Base-by-base conservation (phyloP, 208 protist species). In the Crithidia mellificae region DNA sequence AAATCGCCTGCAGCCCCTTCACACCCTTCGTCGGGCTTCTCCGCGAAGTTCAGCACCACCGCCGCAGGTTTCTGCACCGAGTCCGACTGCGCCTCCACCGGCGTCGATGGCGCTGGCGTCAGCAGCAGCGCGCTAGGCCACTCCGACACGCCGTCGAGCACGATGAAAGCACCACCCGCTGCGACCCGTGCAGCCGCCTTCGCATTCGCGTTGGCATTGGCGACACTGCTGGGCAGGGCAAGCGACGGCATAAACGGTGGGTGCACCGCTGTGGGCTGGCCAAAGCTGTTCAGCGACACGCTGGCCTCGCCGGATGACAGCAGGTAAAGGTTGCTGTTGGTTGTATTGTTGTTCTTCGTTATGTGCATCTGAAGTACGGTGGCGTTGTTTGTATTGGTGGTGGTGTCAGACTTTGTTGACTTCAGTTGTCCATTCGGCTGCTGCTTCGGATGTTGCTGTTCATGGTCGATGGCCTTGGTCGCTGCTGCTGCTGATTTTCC, bases 241-340 rank as follows among this genome's bases (percentile, higher is more conserved):
- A 58, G 34, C 32, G 30, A 25, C 4, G 53, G 53, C 8, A 39
- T 43, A 25, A 43, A 38, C 4, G 53, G 53, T 14, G 11, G 32
- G n/a, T 36, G 27, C 19, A n/a, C n/a, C n/a, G 25, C 32, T 29
- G 2, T 22, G 53, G 24, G 53, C 32, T 19, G 53, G 15, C 19
- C 32, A 9, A 58, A 44, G 14, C 53, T 58, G 14, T 24, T 44
- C 32, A 58, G 30, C 19, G 53, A 58, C 53, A 58, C 4, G 34
- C 53, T 43, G 17, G 32, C 15, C 8, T 24, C 50, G 20, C 41
- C 41, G 3, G 41, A 6, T 5, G 41, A 19, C 15, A 20, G 17
- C 15, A 46, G 15, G 41, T 46, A 46, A 15, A 15, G 8, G 41
- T 20, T 5, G 41, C 41, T 46, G 41, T n/a, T 15, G 15, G 41